Evolutionary conservation across 2,329 filamentous ascomycete species (phyloP), one percentile per base, ranked within the genome.

Genomic region (Sporothrix inflata): DNA sequence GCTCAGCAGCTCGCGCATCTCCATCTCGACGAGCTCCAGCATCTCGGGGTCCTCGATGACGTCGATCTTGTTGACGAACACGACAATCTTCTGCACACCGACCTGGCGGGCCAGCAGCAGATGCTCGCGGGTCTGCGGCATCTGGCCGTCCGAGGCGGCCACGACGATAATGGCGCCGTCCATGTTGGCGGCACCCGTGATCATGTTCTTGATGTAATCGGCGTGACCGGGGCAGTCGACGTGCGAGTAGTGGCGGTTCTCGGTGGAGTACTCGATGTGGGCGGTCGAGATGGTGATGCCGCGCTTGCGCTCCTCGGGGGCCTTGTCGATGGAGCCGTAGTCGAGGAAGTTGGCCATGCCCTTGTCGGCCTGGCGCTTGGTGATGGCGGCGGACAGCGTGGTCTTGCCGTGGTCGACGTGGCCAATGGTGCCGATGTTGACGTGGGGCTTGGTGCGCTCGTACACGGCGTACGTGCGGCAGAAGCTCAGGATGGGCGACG

Each of bases 181-280:
- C 96, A 99, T 99, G 88, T 94, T 97, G 79, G 97, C 95, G 75
- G 96, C 94, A 90, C 96, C 96, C 77, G 96, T 99, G 84, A 99
- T 99, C 96, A 99, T 99, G 91, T 99, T 99, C 90, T 99, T 99
- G 88, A 99, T 98, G 89, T 99, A 99, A 94, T 99, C 96, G 85
- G 96, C 96, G 91, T 99, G 96, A 85, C 96, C 96, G 73, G 96
- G 96, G 85, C 96, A 99, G 89, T 99, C 96, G 87, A 99, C 96
- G 89, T 99, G 96, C 79, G 96, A 96, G 86, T 99, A 99, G 87
- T 99, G 96, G 81, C 96, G 92, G 81, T 87, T 88, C 0, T 97
- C 93, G 82, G 96, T 99, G 78, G 93, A 86, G 88, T 98, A 99
- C 87, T 99, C 96, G 85, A 99, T 97, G 86, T 99, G 96, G 77